phyloP scores from a whole-genome alignment of 768 basidiomycete species.

The Kondoa subrosea region DNA sequence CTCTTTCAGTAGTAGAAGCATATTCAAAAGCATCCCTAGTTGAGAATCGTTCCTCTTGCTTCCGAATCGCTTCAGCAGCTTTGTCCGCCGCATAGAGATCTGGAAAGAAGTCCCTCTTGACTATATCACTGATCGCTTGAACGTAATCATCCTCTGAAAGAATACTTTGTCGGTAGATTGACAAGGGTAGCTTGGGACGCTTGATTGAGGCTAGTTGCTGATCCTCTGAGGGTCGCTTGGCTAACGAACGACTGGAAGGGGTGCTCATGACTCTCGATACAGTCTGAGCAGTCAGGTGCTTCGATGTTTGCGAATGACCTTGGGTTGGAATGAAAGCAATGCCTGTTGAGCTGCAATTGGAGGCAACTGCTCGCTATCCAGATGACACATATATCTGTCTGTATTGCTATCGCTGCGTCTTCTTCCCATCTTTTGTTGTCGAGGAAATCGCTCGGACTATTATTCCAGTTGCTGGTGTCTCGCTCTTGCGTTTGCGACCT shows the following conservation, averaged over 20 bases:
- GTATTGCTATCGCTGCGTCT: too few species aligned
- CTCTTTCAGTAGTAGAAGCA: background rate
- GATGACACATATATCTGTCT: too few species aligned
- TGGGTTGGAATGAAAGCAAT: too few species aligned
- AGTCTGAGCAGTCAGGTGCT: too few species aligned
- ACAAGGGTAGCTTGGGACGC: constrained; percentile 1
- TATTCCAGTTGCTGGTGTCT: too few species aligned
- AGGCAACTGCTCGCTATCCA: too few species aligned
- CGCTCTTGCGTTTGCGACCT: too few species aligned
- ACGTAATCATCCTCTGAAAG: constrained; percentile 76
- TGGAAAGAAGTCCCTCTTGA: constrained; percentile 95
- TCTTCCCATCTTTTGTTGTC: too few species aligned
- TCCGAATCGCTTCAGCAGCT: constrained; percentile 7
- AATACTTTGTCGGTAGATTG: constrained; percentile 1
- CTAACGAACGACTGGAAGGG: background rate
- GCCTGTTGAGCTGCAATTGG: too few species aligned
- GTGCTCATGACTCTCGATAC: too few species aligned
- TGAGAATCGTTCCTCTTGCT: background rate
- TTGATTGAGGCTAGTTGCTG: background rate
- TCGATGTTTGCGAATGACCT: too few species aligned
- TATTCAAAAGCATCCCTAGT: background rate
- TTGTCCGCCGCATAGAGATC: constrained; percentile 37
- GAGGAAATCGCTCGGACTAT: too few species aligned
- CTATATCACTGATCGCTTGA: constrained; percentile 70
- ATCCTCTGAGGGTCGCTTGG: background rate